Evolutionary conservation across 768 basidiomycete genomes (phyloP).

Genomic region (Pleurotus citrinopileatus): DNA sequence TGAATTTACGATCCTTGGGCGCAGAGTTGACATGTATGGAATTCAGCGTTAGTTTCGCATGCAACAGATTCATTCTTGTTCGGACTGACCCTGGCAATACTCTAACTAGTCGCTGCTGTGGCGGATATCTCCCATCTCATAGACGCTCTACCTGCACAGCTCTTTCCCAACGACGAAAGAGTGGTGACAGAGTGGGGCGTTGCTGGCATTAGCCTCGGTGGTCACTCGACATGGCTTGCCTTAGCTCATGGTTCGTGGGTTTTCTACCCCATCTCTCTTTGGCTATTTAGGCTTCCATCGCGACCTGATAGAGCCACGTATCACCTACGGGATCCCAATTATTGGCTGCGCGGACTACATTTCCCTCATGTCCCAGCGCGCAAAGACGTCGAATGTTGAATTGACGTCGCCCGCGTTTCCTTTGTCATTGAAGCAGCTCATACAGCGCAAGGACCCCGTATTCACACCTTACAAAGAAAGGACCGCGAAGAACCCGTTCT

Average conservation of each 20-base stretch:
- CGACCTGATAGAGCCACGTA: constrained; percentile 36
- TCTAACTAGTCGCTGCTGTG: constrained; percentile 65
- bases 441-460: constrained; percentile 46
- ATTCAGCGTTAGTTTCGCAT: no score
- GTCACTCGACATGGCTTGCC: constrained; percentile 78
- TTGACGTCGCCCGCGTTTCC: constrained; percentile 59
- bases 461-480: constrained; percentile 35
- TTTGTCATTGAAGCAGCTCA: constrained; percentile 41
- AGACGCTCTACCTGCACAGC: constrained; percentile 70
- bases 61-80: no score
- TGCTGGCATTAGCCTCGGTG: constrained; percentile 78
- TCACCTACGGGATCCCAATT: constrained; percentile 46
- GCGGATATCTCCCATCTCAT: constrained; percentile 79
- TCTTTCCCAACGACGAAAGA: constrained; percentile 68
- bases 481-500: constrained; percentile 51
- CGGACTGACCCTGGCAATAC: no score
- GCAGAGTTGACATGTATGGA: constrained; percentile 45
- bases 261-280: neutral
- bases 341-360: constrained; percentile 75
- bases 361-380: constrained; percentile 55
- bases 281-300: neutral
- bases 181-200: constrained; percentile 66
- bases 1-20: neutral
- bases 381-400: constrained; percentile 36
- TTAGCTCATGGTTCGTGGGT: constrained; percentile 43